Conservation (phyloP, 2,329 filamentous ascomycete genomes). For the Colletotrichum sp. region DNA sequence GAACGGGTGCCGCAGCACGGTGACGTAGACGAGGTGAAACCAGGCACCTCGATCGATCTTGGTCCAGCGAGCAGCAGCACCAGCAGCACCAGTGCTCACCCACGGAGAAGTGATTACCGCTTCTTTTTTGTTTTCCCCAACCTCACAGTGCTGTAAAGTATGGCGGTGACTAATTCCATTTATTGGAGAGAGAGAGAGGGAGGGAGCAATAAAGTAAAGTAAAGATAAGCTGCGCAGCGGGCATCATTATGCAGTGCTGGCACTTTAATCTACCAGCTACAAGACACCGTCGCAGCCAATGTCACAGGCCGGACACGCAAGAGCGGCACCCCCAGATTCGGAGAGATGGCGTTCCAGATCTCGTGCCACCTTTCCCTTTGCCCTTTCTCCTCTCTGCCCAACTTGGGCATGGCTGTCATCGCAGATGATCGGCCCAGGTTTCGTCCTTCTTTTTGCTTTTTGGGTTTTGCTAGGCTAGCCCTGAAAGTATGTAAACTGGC, state of each 20-base stretch:
- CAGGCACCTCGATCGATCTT: background rate
- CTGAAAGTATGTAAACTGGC: background rate
- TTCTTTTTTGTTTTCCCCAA: background rate
- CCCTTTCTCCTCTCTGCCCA: background rate
- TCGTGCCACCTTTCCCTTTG: background rate
- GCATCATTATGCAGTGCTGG: background rate
- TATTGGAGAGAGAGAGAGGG: background rate
- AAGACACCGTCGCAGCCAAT: background rate
- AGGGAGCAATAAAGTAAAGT: background rate
- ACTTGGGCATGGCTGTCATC: background rate
- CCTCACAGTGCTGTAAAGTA: background rate
- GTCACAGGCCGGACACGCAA: background rate
- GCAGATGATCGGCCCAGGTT: background rate
- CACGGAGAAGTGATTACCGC: background rate
- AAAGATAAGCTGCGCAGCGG: background rate
- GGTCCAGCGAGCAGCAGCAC: background rate
- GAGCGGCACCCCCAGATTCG: background rate
- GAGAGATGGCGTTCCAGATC: background rate
- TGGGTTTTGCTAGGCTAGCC: background rate
- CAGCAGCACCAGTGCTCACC: too few species aligned
- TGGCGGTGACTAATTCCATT: background rate
- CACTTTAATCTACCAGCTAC: background rate
- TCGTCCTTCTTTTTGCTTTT: background rate
- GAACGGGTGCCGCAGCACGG: background rate
- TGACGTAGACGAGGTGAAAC: constrained; percentile 19